Evolutionary conservation across 2,329 filamentous ascomycete genomes (phyloP).

Genomic region (Calonectria honghensis): DNA sequence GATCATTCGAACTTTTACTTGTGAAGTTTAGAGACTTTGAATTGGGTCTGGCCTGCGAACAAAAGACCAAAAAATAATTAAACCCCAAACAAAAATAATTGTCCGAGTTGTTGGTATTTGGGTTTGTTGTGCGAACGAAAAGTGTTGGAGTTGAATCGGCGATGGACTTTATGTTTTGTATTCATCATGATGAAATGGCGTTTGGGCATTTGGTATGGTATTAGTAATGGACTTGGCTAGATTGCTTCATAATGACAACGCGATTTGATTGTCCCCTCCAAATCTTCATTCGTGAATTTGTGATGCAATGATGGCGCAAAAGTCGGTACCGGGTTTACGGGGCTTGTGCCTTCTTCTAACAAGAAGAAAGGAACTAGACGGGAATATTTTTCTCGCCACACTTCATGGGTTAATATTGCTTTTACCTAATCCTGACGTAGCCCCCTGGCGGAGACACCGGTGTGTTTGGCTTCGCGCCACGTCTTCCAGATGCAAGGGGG

Average conservation of each 20-base stretch:
- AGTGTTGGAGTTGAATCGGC: neutral
- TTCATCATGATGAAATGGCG: neutral
- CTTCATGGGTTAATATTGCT: too few relatives aligned
- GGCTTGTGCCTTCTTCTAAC: neutral
- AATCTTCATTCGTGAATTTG: neutral
- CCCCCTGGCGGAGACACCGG: too few relatives aligned
- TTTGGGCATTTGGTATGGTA: neutral
- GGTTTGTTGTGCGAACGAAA: neutral
- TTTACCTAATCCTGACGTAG: too few relatives aligned
- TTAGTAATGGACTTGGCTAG: neutral
- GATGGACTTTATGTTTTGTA: neutral
- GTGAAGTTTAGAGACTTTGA: neutral
- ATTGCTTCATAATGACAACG: neutral
- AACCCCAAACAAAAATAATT: neutral
- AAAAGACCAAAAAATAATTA: neutral
- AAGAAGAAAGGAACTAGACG: too few relatives aligned
- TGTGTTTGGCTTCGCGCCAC: too few relatives aligned
- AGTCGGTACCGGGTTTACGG: neutral
- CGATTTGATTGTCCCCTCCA: neutral
- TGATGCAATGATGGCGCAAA: neutral
- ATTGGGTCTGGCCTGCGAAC: neutral
- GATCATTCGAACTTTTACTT: neutral
- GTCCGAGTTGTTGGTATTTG: neutral
- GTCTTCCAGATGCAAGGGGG: too few relatives aligned
- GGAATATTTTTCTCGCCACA: too few relatives aligned